Base-by-base conservation (phyloP, 2,329 filamentous ascomycete genomes). In the Diplodia intermedia region DNA sequence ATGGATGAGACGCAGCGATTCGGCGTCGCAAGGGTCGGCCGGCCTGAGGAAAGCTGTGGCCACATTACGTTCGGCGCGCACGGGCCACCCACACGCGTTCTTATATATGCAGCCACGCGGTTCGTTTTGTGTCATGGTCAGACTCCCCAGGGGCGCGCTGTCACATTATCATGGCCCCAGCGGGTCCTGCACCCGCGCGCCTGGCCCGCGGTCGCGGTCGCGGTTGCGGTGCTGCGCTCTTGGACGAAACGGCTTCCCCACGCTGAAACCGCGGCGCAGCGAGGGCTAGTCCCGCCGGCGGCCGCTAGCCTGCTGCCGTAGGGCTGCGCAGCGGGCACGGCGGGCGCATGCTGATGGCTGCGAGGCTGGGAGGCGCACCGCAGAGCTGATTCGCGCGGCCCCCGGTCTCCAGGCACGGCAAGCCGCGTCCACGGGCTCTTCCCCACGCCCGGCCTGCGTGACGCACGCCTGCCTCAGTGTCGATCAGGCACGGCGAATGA, bases 401-500 rank as follows among this genome's bases (percentile, higher is more conserved):
- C 57, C 40, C 40, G 23, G 57, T 29, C 29, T 29, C 26, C 60
- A 63, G 60, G 60, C 60, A 63, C 60, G 50, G 43, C 62, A 36
- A 31, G 62, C 62, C 62, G 62, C 62, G 62, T 26, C 9, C 40
- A 36, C 52, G 62, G 62, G 62, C 26, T 47, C 62, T 31, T 65
- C 62, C 62, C 62, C 62, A 65, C 62, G 61, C 49, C 61, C 18
- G 49, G 20, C 62, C 49, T 65, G 62, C 62, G 62, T 65, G 62
- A 65, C 62, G 62, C 62, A 54, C 43, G 62, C 62, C 50, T 55
- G 62, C 62, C 11, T 33, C 12, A 20, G 11, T 55, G 62, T 55
- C 62, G 62, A 65, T 65, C 62, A 65, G 62, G 56, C 49, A 61
- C 66, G 66, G 49, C 66, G 66, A 62, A 67, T 67, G 40, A 57